Evolutionary conservation across 441 rosid species (phyloP), one percentile per base, ranked within the genome.

Genomic region (Corymbia calophylla): DNA sequence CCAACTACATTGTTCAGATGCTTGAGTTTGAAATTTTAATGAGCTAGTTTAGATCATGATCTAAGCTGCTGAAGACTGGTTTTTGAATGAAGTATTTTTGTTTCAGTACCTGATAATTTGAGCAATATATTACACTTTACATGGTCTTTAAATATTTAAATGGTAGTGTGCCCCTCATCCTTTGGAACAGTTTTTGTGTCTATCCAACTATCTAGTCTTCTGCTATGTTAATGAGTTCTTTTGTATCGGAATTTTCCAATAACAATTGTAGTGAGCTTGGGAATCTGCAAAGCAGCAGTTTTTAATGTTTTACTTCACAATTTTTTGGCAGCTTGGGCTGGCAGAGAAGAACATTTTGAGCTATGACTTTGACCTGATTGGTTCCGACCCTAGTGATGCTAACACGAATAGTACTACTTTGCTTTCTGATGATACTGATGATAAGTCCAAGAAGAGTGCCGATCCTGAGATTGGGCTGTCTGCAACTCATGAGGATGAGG

Each of bases 351-450:
- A 95, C 91, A 93, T 98, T 92, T 89, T 97, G 93, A 96, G 91
- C 93, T 98, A 93, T 92, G 99, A 97, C 66, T 93, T 97, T 89
- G 99, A 98, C 94, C 92, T 93, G 73, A 95, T 93, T 87, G 96
- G 90, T 90, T 96, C 99, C 89, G 99, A 98, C 91, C 99, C 95
- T 88, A 98, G 99, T 90, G 99, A 98, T 96, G 97, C 96, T 62
- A 96, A 96, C 92, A 97, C 99, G 64, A 98, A 95, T 92, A 98
- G 99, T 89, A 95, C 99, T n/a, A 97, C 96, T 70, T 88, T 97
- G 82, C 95, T 97, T 92, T 96, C 99, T 29, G 99, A 96, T 91
- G 98, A 97, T 93, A 97, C 99, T 87, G 99, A 98, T 94, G 99
- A 98, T 56, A 96, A 91, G 93, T 96, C 96, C 88, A 91, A 92